Evolutionary conservation across 306 rosid genomes (phyloP), one percentile per base, ranked within the genome.

Genomic region (Fragaria iinumae): DNA sequence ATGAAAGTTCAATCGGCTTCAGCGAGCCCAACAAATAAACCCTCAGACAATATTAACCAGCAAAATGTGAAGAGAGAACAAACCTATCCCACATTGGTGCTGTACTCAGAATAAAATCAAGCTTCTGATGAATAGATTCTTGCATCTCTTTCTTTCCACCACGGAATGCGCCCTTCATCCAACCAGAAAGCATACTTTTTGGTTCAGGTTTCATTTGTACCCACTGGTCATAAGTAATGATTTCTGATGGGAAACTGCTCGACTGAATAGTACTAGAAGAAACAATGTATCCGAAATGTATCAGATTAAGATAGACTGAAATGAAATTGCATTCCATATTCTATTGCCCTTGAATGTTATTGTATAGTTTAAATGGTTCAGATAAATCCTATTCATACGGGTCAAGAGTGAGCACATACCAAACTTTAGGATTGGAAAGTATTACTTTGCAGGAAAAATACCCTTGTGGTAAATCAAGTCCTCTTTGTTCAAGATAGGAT

Each of bases 41-140:
- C 12, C 17, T 2, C 41, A 72, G n/a, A 21, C 34, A 45, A 76
- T 12, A 81, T 43, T 68, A 57, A 34, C 43, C 39, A 77, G 45
- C 49, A 76, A 74, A 45, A 53, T 45, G 32, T 60, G 67, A 18
- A 83, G 68, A 80, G 59, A 67, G 62, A 80, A 88, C 91, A 64
- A 71, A 94, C 99, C 95, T 92, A 76, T 95, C 99, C 99, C 99
- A 95, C 81, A 88, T 88, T 27, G 99, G 99, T 80, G 99, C 93
- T 5, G 97, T 88, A 86, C 86, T 78, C 67, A 95, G 88, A 50
- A 86, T 80, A 49, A 85, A 88, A 76, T 89, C 84, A 78, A 95
- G 90, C 84, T 89, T 88, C 82, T 90, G 89, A 75, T 76, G 83
- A 45, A 77, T 20, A 59, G 95, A 87, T 73, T 88, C 97, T 60